Percentiles rank a stretch among this genome's conserved stretches.
These are phyloP conservation scores for Melampsora americana DNA, from an alignment of 1,284 basidiomycete genomes.

Conservation along the genomic window DNA sequence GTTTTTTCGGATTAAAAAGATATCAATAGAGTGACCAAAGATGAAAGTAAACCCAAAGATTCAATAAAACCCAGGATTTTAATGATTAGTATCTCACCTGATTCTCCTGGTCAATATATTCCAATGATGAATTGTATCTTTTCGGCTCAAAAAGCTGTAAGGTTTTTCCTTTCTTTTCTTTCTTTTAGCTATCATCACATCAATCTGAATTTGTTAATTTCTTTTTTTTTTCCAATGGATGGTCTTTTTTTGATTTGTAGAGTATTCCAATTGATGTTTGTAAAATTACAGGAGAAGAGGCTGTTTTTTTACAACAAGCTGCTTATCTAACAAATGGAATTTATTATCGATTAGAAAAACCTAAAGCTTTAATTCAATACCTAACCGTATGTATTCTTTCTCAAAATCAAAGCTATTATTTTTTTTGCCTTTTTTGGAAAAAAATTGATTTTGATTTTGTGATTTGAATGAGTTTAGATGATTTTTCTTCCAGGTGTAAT, in stretches of 20 bases:
- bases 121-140: conserved; percentile 99
- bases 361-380: conserved; percentile 79
- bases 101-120: conserved; percentile 81
- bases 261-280: conserved; percentile 94
- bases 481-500: conserved; percentile 80
- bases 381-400: conserved; percentile 64
- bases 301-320: conserved; percentile 96
- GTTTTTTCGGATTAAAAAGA: conserved; percentile 59
- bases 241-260: conserved; percentile 56
- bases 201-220: background rate
- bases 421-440: background rate
- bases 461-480: conserved; percentile 62
- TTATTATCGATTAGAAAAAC: conserved; percentile 77
- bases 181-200: too few species aligned
- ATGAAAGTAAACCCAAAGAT: conserved; percentile 57
- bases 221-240: conserved; percentile 21
- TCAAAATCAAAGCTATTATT: background rate
- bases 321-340: conserved; percentile 90
- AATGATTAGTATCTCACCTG: conserved; percentile 85
- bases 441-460: background rate
- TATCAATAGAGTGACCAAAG: conserved; percentile 69
- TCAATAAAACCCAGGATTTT: conserved; percentile 77
- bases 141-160: conserved; percentile 89
- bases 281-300: conserved; percentile 82
- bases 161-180: conserved; percentile 51